Base-by-base conservation (phyloP, 2,329 filamentous ascomycete genomes). In the Colletotrichum musae region DNA sequence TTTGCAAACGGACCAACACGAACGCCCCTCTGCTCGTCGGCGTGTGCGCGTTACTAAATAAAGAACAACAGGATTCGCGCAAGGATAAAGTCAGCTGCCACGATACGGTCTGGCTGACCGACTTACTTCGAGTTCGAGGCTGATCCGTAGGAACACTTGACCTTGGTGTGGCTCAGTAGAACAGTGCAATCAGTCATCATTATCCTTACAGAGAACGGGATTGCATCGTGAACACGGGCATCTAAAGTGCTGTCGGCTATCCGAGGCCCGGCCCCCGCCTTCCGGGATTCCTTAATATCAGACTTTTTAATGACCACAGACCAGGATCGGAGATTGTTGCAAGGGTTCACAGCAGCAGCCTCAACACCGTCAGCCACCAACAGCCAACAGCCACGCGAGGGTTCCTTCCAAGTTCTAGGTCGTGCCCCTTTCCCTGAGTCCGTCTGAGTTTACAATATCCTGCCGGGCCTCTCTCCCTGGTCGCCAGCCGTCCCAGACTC, bases 271-370 rank as follows among this genome's bases (percentile, higher is more conserved):
- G 18, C 36, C 47, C 54, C 60, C 60, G 60, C 21, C 48, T 21
- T 48, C 54, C 41, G 32, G 60, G 41, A 18, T 65, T 45, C 41
- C 48, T 58, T 50, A 50, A 65, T 68, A 58, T 64, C 60, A 68
- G 47, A 50, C 50, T 50, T 57, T 58, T 59, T 59, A 58, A 68
- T 65, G 61, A 65, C 53, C 48, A 65, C 13, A 45, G 66, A 65
- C 66, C 54, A 51, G 66, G 66, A 48, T 68, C 61, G 61, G 66
- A 68, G 50, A 68, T 65, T 68, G 61, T 50, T 36, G 16, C 48
- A 68, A 32, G 54, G 61, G 47, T 57, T 48, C 43, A 26, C 47
- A 18, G 32, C 54, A 52, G 43, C 54, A 59, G 24, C 36, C 57
- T 43, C 41, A 43, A 50, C 57, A 18, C 6, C 9, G 32, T 36